A percentile compares a stretch with the other conserved stretches of the same genome.
Conservation (phyloP, 2,329 filamentous ascomycete genomes). For the Neospermospora avenae region DNA sequence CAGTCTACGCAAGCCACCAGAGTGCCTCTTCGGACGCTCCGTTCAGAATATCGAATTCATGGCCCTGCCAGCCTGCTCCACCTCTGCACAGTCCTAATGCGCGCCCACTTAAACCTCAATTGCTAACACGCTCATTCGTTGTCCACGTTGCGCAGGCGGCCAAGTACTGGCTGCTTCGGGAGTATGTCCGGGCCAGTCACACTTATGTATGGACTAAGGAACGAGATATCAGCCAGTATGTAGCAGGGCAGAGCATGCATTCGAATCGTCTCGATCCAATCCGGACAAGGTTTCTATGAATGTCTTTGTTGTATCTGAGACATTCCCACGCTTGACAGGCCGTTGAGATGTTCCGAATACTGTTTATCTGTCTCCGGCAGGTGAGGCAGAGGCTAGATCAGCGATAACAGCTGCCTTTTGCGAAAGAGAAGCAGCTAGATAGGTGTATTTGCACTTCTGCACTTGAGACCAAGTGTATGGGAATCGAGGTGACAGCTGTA, state of each 20-base stretch:
- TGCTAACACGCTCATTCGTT: neutral
- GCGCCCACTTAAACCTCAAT: neutral
- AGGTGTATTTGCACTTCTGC: conserved; percentile 7
- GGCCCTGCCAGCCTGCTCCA: neutral
- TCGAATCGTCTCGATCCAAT: neutral
- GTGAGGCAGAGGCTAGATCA: neutral
- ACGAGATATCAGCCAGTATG: neutral
- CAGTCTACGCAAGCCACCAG: conserved; percentile 21
- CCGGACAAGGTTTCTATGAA: neutral
- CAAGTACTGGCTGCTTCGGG: neutral
- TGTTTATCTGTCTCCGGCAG: neutral
- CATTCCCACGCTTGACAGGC: neutral
- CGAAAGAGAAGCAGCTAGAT: neutral
- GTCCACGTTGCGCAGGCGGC: neutral
- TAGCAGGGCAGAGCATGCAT: neutral
- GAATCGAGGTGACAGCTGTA: conserved; percentile 7
- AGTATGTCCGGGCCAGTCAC: neutral
- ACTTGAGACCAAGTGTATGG: neutral
- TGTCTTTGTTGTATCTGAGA: neutral
- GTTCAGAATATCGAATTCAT: conserved; percentile 1
- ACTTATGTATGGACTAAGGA: neutral
- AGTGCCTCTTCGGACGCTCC: conserved; percentile 20
- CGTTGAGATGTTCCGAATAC: neutral
- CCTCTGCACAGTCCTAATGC: neutral
- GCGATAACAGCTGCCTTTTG: neutral